Evolutionary conservation across 202 grass and related monocot genomes (phyloP).

Genomic region (Panicum hallii): DNA sequence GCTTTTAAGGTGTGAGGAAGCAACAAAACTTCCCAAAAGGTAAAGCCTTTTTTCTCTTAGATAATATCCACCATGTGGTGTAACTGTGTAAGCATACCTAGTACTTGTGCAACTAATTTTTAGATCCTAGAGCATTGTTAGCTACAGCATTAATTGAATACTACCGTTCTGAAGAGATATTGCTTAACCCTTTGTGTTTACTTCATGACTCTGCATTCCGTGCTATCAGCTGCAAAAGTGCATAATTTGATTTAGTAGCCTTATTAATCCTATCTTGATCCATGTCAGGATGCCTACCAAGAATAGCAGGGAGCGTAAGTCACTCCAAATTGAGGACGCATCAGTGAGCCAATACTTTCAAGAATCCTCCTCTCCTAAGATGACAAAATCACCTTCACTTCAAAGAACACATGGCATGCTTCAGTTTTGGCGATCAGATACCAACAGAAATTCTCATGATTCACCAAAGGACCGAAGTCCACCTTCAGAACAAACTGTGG

Average conservation of each 20-base stretch:
- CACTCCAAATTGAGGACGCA: conserved; percentile 71
- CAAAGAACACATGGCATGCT: conserved; percentile 76
- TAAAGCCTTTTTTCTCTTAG: conserved; percentile 44
- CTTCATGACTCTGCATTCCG: neutral
- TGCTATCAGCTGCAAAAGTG: neutral
- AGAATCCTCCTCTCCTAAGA: conserved; percentile 82
- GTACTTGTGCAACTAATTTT: neutral
- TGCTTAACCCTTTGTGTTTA: conserved; percentile 15
- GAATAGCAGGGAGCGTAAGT: conserved; percentile 65
- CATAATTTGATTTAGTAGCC: conserved; percentile 29
- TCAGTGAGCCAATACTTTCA: conserved; percentile 60
- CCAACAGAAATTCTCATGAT: conserved; percentile 76
- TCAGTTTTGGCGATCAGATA: conserved; percentile 67
- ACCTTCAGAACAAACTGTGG: conserved; percentile 64
- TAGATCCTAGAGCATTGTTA: neutral
- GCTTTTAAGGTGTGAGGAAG: conserved; percentile 95
- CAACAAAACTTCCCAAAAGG: conserved; percentile 96
- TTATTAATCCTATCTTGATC: conserved; percentile 42
- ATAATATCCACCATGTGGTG: conserved; percentile 13
- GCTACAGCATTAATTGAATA: conserved; percentile 20
- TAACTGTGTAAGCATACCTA: neutral
- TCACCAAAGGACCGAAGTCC: conserved; percentile 82
- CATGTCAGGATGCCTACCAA: conserved; percentile 81
- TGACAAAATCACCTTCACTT: conserved; percentile 96
- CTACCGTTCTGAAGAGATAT: conserved; percentile 9